Evolutionary conservation across 805 yeast species (phyloP), one percentile per base, ranked within the genome.

Genomic region (Myxozyma vanderwaltii): DNA sequence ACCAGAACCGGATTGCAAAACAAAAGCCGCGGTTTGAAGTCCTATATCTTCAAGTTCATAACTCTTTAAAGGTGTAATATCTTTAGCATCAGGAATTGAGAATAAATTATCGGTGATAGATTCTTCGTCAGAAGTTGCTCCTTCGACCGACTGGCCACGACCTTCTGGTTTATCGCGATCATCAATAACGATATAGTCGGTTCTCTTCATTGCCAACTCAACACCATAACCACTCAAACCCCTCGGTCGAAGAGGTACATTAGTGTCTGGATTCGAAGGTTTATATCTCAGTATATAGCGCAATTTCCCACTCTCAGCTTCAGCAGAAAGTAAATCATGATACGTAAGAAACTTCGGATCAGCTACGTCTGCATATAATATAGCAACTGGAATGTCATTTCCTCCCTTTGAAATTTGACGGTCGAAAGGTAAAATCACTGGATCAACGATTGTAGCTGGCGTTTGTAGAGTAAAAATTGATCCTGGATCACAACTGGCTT

Each of bases 391-490:
- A 23, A 81, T 79, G 1, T 73, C 69, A 4, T 63, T 47, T 8
- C 69, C 54, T 2, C 63, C 48, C 4, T 21, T 19, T 0, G 95
- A 95, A 49, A 89, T 77, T 0, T 86, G 75, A 57, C 90, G 77
- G 68, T 92, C 97, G 61, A 81, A 80, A 0, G 82, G 70, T 19
- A 68, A 57, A n/a, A 70, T 49, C 5, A 53, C 62, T 15, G 72
- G 70, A 12, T 67, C 51, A 3, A 59, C 50, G 3, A 59, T 59
- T 10, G 56, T 51, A 21, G 66, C 45, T 3, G 70, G 66, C 3
- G 89, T 81, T 70, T 86, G 86, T 57, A 94, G 76, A 2, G 97
- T 96, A 71, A 82, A 94, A 0, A 90, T 80, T 58, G 87, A 96
- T 56, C 83, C 88, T 2, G 85, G 75, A 8, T 86, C 81, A 67